Conservation (phyloP, 106 monocot species). For the Dendrobium nobile region DNA sequence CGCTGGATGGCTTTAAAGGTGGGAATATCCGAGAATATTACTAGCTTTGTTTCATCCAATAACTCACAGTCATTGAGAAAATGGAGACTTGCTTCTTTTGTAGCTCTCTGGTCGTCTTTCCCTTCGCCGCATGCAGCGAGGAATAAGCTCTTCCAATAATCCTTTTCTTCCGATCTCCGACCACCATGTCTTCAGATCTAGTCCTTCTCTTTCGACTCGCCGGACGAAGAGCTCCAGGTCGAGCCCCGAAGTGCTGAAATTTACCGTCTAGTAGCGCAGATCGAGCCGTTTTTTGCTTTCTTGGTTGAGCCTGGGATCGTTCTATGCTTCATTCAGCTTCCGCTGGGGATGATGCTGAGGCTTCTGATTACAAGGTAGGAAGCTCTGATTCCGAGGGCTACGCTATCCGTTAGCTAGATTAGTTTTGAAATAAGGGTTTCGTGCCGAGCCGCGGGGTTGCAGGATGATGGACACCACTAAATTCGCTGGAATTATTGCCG, state of each 20-base stretch:
- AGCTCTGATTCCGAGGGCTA: not conserved
- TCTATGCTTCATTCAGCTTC: not conserved
- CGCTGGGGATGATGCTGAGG: not conserved
- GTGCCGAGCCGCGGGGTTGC: not conserved
- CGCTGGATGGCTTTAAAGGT: too few species aligned
- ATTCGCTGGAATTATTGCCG: conserved; percentile 23
- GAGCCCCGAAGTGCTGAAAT: not conserved
- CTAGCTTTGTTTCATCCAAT: too few species aligned
- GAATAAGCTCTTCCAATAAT: not conserved
- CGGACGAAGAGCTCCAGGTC: not conserved
- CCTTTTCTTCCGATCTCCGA: not conserved
- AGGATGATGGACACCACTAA: conserved; percentile 43
- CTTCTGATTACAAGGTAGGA: not conserved
- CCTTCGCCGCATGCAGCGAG: not conserved
- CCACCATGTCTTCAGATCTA: not conserved
- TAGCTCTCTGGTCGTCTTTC: not conserved
- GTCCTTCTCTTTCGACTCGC: not conserved
- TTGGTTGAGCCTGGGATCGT: not conserved
- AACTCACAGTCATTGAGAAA: not conserved
- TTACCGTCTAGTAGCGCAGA: not conserved
- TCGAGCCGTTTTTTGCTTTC: not conserved
- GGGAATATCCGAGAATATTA: too few species aligned
- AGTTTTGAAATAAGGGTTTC: not conserved
- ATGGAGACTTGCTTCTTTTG: not conserved
- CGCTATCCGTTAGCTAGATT: not conserved